Evolutionary conservation across 2,329 filamentous ascomycete species (phyloP), one percentile per base, ranked within the genome.

Genomic region (Fulvia fulva): DNA sequence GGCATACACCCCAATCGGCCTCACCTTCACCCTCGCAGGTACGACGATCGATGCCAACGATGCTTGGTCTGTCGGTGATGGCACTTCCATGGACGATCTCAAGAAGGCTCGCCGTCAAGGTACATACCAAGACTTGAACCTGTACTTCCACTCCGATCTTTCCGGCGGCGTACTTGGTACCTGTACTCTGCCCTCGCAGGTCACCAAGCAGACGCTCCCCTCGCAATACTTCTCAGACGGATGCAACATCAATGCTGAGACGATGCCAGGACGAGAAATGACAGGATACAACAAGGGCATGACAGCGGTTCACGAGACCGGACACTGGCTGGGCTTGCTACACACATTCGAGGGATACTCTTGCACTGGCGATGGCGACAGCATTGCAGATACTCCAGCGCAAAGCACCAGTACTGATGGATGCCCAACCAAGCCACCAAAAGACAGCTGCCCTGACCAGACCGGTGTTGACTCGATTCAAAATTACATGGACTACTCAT

Each of bases 401-500:
- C 72, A 80, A 70, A 68, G 56, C 43, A 67, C 68, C 51, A 74
- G 72, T n/a, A 85, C 82, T n/a, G 77, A 79, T 61, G 81, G 81
- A 1, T 86, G 83, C 68, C 83, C 82, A 1, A 65, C 62, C 0
- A 67, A 66, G 28, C 75, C 75, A n/a, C 68, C 65, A 2, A 83
- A 83, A 70, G 75, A 80, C 64, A 80, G 74, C 19, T 85, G 82
- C 65, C 79, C 79, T 0, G 67, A 63, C n/a, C 70, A 71, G 23
- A 69, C 73, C 11, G 79, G 78, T 0, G 54, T 74, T 12, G 83
- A 85, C 69, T 73, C 79, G 3, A 79, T 85, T 55, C 79, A 82
- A 59, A 83, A 85, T 66, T 84, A 80, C 64, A 85, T 85, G 82
- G 83, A 85, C 69, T 84, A 84, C 67, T 79, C 76, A 4, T 78